Evolutionary conservation across 2,329 filamentous ascomycete species (phyloP).

Genomic region (Berkeleyomyces basicola): DNA sequence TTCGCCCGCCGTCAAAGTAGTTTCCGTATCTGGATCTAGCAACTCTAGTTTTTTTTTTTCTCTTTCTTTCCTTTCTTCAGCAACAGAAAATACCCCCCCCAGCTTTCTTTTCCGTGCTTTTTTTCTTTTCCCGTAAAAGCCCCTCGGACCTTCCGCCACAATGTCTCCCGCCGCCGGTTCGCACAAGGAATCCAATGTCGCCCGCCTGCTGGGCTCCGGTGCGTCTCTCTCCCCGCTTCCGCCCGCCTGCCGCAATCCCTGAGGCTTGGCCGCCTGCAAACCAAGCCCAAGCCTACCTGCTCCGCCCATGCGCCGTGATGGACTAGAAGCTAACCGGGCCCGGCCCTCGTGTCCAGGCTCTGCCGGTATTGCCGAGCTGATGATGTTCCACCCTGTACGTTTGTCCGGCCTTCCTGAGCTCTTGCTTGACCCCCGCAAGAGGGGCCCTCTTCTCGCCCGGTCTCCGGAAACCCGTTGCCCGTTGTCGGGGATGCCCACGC

Average conservation of each 20-base stretch:
- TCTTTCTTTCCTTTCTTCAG: not conserved
- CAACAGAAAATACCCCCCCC: not conserved
- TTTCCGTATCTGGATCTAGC: not conserved
- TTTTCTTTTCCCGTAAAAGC: not conserved
- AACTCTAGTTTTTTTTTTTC: not conserved
- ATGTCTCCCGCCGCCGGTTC: slow-evolving; percentile 37
- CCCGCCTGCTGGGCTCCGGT: slow-evolving; percentile 87
- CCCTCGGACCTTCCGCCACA: slow-evolving; percentile 5
- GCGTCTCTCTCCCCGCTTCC: slow-evolving; percentile 16
- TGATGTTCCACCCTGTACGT: slow-evolving; percentile 77
- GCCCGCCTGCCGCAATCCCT: not conserved
- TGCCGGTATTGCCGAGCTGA: slow-evolving; percentile 82
- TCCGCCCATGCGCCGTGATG: not conserved
- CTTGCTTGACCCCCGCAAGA: not conserved
- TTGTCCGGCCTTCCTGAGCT: slow-evolving; percentile 8
- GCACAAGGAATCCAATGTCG: slow-evolving; percentile 75
- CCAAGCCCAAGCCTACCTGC: no score
- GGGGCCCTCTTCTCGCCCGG: not conserved
- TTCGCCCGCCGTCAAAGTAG: no score
- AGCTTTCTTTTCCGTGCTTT: slow-evolving; percentile 8
- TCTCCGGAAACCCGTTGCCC: not conserved
- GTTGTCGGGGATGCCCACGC: not conserved
- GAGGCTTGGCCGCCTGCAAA: no score
- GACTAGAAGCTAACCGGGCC: not conserved
- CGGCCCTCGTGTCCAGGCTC: slow-evolving; percentile 41